Percentiles rank a stretch among this genome's conserved stretches.
phyloP scores from a whole-genome alignment of 2,329 filamentous ascomycete species.

The Xylariaceae sp. region DNA sequence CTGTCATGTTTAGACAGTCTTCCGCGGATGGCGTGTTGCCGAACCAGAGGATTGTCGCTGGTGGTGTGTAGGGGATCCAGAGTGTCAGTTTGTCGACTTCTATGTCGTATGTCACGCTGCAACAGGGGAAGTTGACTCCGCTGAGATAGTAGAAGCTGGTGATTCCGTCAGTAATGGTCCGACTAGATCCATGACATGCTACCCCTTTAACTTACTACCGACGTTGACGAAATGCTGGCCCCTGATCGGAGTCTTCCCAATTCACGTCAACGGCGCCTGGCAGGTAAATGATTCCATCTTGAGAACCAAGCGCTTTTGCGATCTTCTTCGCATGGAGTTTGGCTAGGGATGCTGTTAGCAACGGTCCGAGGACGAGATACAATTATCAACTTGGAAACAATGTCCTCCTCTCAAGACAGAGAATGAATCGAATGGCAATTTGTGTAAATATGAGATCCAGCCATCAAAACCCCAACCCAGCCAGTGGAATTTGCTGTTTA shows the following conservation, averaged over 20 bases:
- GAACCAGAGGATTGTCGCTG: constrained; percentile 56
- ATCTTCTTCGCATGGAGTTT: constrained; percentile 55
- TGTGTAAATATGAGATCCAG: background rate
- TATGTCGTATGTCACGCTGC: constrained; percentile 54
- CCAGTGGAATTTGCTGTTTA: background rate
- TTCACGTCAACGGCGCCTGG: constrained; percentile 46
- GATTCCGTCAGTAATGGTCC: background rate
- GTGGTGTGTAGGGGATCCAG: constrained; percentile 67
- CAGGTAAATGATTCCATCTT: constrained; percentile 51
- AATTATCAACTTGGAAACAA: background rate
- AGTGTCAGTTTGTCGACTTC: constrained; percentile 58
- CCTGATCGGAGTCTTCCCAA: constrained; percentile 57
- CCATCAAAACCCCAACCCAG: background rate
- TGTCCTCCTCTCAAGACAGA: background rate
- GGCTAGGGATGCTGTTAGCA: constrained; percentile 34
- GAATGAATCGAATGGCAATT: background rate
- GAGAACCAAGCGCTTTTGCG: constrained; percentile 44
- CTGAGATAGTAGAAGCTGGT: constrained; percentile 55
- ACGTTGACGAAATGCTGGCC: constrained; percentile 50
- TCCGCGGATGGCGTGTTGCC: constrained; percentile 55
- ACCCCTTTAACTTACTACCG: constrained; percentile 46
- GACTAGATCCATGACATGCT: background rate
- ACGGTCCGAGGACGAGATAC: background rate
- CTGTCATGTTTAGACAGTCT: constrained; percentile 56
- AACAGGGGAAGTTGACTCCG: constrained; percentile 50